Conservation (phyloP, 179 eudicot species). For the Heliamphora pulchella region DNA sequence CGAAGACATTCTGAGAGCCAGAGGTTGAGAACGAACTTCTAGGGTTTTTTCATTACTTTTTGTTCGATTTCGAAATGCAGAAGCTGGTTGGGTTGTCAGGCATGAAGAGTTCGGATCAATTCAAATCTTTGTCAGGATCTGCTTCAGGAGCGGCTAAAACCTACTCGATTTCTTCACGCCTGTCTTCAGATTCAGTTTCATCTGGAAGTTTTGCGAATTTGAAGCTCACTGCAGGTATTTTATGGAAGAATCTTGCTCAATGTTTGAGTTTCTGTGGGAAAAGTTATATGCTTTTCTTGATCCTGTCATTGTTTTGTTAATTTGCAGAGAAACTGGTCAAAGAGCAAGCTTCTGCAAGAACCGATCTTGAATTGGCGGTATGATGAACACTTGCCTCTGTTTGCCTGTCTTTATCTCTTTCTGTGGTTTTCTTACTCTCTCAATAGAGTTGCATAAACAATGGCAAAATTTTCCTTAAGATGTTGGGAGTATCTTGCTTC, state of each 20-base stretch:
- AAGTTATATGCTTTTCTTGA: constrained; percentile 7
- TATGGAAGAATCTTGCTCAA: background rate
- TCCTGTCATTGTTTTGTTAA: constrained; percentile 13
- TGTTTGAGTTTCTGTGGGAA: background rate
- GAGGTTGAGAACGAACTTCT: background rate
- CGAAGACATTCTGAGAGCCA: background rate
- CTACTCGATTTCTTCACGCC: constrained; percentile 38
- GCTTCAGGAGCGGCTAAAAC: constrained; percentile 44
- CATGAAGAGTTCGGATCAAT: constrained; percentile 56
- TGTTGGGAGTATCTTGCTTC: background rate
- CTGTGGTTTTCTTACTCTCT: too few species aligned
- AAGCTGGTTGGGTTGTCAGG: constrained; percentile 49
- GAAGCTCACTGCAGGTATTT: constrained; percentile 83
- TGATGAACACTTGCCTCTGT: background rate
- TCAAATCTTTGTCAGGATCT: constrained; percentile 48
- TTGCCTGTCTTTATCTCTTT: background rate
- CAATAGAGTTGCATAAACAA: background rate
- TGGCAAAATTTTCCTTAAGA: background rate
- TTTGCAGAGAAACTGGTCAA: constrained; percentile 66
- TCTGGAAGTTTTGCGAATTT: constrained; percentile 69
- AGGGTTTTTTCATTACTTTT: background rate
- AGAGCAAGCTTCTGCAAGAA: constrained; percentile 75
- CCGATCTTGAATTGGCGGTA: constrained; percentile 82
- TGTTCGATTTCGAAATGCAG: constrained; percentile 22
- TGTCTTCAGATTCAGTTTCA: constrained; percentile 51